Conservation (phyloP, 2,329 filamentous ascomycete species). For the Aspergillus tanneri region DNA sequence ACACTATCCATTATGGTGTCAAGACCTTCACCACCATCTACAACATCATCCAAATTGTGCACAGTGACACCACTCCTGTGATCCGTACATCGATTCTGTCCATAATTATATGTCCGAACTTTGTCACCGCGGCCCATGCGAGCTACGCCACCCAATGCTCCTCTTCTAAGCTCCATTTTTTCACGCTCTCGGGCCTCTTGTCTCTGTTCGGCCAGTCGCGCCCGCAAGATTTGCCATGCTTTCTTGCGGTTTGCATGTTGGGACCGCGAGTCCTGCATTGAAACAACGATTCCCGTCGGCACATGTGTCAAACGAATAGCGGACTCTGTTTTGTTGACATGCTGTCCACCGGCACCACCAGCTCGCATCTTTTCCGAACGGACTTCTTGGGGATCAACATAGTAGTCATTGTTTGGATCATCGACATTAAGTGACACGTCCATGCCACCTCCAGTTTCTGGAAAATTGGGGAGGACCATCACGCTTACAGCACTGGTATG, state of each 20-base stretch:
- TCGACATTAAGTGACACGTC: conserved; percentile 63
- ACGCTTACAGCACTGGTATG: conserved; percentile 93
- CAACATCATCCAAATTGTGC: conserved; percentile 76
- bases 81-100: conserved; percentile 79
- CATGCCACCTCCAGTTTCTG: conserved; percentile 52
- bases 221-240: conserved; percentile 82
- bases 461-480: conserved; percentile 84
- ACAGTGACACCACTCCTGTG: conserved; percentile 78
- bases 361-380: conserved; percentile 86
- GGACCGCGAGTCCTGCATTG: conserved; percentile 88
- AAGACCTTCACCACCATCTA: conserved; percentile 70
- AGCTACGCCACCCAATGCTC: conserved; percentile 72
- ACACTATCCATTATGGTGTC: conserved; percentile 77
- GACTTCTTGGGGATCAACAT: conserved; percentile 81
- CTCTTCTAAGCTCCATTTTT: conserved; percentile 69
- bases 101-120: conserved; percentile 85
- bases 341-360: conserved; percentile 88
- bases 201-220: conserved; percentile 74
- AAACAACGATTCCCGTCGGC: conserved; percentile 81
- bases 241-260: conserved; percentile 85
- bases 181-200: conserved; percentile 83
- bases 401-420: conserved; percentile 88
- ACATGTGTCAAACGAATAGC: conserved; percentile 89
- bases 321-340: conserved; percentile 98
- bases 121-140: conserved; percentile 90